phyloP scores from a whole-genome alignment of 495 filamentous ascomycete genomes.

The Cladorrhinum samala region DNA sequence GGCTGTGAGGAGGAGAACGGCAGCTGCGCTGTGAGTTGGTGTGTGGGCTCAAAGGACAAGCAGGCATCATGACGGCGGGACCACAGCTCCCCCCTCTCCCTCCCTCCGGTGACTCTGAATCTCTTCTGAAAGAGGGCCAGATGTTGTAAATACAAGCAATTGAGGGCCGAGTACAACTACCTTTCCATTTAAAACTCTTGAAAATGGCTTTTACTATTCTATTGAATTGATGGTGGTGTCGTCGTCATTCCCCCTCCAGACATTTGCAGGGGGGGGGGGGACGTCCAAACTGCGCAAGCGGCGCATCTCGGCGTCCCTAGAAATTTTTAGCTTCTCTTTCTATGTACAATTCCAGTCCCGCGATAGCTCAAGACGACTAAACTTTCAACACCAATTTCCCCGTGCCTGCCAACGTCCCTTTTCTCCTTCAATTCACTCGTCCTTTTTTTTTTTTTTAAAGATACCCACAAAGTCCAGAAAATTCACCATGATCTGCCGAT shows the following conservation, averaged over 20 bases:
- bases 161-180: conserved; percentile 4
- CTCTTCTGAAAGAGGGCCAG: conserved; percentile 2
- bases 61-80: not conserved
- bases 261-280: too few relatives aligned
- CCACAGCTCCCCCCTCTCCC: not conserved
- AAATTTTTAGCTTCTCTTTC: conserved; percentile 36
- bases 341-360: conserved; percentile 13
- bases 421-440: not conserved
- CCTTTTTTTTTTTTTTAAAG: not conserved
- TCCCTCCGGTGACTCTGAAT: not conserved
- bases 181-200: too few relatives aligned
- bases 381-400: conserved; percentile 6
- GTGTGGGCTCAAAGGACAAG: not conserved
- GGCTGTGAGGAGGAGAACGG: not conserved
- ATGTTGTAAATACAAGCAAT: conserved; percentile 11
- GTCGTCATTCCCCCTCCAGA: too few relatives aligned
- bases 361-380: not conserved
- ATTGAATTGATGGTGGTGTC: too few relatives aligned
- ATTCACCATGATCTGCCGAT: conserved; percentile 41
- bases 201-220: too few relatives aligned
- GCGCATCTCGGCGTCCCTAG: conserved; percentile 23
- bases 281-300: conserved; percentile 23
- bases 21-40: too few relatives aligned
- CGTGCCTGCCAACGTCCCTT: not conserved
- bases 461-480: conserved; percentile 5